Evolutionary conservation across 257 asterid species (phyloP).

Genomic region (Nicotiana knightiana): DNA sequence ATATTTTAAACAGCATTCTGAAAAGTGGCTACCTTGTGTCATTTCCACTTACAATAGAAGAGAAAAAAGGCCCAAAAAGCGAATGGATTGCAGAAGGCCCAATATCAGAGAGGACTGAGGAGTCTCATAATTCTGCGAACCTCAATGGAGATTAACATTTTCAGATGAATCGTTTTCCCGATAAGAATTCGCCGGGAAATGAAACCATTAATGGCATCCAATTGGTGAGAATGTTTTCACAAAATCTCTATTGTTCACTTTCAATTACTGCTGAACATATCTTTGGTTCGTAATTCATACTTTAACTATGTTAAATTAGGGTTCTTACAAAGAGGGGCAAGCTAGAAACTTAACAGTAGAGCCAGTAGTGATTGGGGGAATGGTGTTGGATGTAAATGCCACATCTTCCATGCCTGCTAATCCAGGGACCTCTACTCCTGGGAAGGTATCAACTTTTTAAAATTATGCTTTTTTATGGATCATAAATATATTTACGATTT

Average conservation of each 20-base stretch:
- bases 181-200: neutral
- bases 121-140: neutral
- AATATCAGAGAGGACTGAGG: neutral
- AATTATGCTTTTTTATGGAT: neutral
- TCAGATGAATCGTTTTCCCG: neutral
- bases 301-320: slow-evolving; percentile 8
- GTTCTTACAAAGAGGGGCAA: slow-evolving; percentile 4
- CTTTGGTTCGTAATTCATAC: neutral
- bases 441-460: slow-evolving; percentile 45
- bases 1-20: too few species aligned
- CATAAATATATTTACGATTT: neutral
- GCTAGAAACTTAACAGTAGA: slow-evolving; percentile 14
- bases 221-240: neutral
- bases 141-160: neutral
- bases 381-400: slow-evolving; percentile 86
- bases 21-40: too few species aligned
- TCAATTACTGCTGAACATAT: neutral
- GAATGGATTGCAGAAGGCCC: neutral
- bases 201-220: neutral
- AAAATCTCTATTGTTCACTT: neutral
- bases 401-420: slow-evolving; percentile 51
- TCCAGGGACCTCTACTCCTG: slow-evolving; percentile 88
- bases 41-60: neutral
- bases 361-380: slow-evolving; percentile 81
- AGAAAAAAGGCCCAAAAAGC: neutral